phyloP scores from a whole-genome alignment of 139 green algal genomes.

The Chlamydomonas incerta region DNA sequence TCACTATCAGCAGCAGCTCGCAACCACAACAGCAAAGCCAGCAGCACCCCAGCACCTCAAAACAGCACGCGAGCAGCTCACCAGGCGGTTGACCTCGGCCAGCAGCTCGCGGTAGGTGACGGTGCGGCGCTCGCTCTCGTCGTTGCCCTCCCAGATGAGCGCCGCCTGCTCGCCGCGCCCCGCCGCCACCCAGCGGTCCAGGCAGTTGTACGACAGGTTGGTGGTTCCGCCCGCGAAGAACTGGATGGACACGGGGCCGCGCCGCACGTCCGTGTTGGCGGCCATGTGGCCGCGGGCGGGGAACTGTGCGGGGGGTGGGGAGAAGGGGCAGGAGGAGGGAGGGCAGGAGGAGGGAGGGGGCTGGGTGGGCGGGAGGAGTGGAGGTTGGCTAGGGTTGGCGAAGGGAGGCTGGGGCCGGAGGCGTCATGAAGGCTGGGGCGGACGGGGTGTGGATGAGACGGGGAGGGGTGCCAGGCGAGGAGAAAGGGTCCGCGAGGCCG shows the following conservation, averaged over 20 bases:
- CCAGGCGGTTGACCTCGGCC: slow-evolving; percentile 67
- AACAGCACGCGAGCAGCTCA: neutral
- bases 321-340: neutral
- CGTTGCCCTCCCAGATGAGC: slow-evolving; percentile 85
- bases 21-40: no score
- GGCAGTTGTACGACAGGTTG: slow-evolving; percentile 88
- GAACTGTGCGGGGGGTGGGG: neutral
- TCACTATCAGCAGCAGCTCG: no score
- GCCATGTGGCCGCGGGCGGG: slow-evolving; percentile 19
- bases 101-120: slow-evolving; percentile 88
- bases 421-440: no score
- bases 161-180: slow-evolving; percentile 70
- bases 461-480: neutral
- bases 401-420: no score
- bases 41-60: no score
- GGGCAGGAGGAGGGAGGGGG: no score
- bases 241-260: slow-evolving; percentile 75
- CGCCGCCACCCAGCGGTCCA: slow-evolving; percentile 77
- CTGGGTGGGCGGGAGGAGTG: no score
- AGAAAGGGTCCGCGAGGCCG: neutral
- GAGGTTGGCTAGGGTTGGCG: no score
- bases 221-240: slow-evolving; percentile 83
- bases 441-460: neutral
- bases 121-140: slow-evolving; percentile 20
- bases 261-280: slow-evolving; percentile 84